Percentiles rank a stretch among this genome's conserved stretches.
Evolutionary conservation across 2,329 filamentous ascomycete genomes (phyloP).

Genomic region (Xylariomycetidae sp.): DNA sequence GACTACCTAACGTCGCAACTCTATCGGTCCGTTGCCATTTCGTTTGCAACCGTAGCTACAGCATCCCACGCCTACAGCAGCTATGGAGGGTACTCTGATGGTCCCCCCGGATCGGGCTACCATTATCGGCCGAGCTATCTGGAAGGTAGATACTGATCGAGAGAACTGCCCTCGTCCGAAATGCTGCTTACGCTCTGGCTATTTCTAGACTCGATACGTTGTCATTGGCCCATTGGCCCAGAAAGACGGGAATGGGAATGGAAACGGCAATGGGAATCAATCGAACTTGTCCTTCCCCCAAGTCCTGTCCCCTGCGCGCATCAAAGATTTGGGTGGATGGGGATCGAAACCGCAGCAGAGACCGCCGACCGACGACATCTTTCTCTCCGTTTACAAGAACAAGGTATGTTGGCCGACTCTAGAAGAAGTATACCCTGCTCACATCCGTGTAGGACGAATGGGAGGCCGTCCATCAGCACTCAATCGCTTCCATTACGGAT

Average conservation of each 20-base stretch:
- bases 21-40: too few relatives aligned
- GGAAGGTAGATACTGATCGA: slow-evolving; percentile 46
- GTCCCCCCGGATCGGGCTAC: slow-evolving; percentile 46
- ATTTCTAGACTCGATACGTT: slow-evolving; percentile 50
- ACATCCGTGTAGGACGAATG: slow-evolving; percentile 39
- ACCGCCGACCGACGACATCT: slow-evolving; percentile 35
- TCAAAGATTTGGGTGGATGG: slow-evolving; percentile 30
- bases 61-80: too few relatives aligned
- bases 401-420: slow-evolving; percentile 35
- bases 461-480: slow-evolving; percentile 49
- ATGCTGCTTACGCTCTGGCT: slow-evolving; percentile 10
- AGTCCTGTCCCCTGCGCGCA: slow-evolving; percentile 31
- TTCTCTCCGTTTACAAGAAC: slow-evolving; percentile 50
- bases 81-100: slow-evolving; percentile 45
- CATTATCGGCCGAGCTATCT: slow-evolving; percentile 44
- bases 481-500: slow-evolving; percentile 45
- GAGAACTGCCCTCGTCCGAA: background rate
- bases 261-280: too few relatives aligned
- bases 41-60: too few relatives aligned
- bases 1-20: too few relatives aligned
- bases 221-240: slow-evolving; percentile 40
- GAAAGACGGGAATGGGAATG: slow-evolving; percentile 30
- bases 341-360: slow-evolving; percentile 31
- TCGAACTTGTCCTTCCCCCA: slow-evolving; percentile 34
- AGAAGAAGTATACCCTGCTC: slow-evolving; percentile 5